Percentiles rank a stretch among this genome's conserved stretches.
Conservation (phyloP, 495 filamentous ascomycete genomes). For the Trichoderma asperelloides region DNA sequence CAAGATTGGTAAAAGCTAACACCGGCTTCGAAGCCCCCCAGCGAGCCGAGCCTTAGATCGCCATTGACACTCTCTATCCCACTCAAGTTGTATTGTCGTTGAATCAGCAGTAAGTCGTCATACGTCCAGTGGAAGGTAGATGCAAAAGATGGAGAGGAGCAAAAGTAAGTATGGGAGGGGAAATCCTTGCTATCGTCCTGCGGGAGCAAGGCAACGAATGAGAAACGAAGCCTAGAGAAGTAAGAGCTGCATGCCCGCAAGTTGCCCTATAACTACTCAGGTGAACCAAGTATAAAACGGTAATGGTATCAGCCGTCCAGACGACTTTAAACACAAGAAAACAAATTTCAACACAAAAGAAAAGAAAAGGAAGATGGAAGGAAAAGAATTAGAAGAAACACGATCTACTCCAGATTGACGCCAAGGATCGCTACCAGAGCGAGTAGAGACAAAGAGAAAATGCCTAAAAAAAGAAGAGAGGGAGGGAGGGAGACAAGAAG, state of each 20-base stretch:
- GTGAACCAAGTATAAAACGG: background rate
- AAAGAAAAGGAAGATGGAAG: background rate
- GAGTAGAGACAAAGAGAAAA: background rate
- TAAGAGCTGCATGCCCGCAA: background rate
- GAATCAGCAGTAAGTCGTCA: background rate
- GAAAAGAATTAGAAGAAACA: background rate
- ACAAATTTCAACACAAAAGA: background rate
- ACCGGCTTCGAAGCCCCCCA: background rate
- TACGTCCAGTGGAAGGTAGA: background rate
- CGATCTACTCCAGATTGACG: background rate
- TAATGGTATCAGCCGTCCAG: background rate
- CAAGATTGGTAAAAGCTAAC: background rate
- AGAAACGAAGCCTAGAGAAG: background rate
- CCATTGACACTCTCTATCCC: background rate
- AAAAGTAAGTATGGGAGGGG: background rate
- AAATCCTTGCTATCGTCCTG: background rate
- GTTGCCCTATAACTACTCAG: background rate
- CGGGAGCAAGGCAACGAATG: background rate
- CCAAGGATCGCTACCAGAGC: background rate
- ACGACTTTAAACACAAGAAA: background rate
- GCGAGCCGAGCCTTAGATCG: background rate
- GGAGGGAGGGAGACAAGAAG: background rate
- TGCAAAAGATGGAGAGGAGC: too few species aligned
- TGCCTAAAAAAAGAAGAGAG: background rate
- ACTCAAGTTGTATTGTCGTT: background rate